Evolutionary conservation across 805 yeast genomes (phyloP).

Genomic region (Maudiozyma barnettii): DNA sequence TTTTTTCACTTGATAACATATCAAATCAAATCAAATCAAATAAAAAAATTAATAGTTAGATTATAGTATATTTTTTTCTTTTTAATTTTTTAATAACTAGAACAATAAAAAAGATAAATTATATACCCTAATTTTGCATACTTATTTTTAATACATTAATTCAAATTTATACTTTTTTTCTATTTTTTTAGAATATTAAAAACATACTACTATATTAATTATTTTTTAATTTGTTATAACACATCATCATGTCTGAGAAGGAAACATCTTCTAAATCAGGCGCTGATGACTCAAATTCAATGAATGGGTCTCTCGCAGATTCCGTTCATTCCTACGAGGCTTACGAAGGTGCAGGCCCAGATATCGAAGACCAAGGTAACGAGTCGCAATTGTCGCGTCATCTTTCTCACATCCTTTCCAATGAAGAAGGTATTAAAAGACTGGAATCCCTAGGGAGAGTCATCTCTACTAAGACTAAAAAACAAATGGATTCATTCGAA

Average conservation of each 20-base stretch:
- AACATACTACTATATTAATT: no score
- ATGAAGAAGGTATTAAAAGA: constrained; percentile 31
- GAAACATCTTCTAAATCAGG: background rate
- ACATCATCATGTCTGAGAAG: constrained; percentile 3
- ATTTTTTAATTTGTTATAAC: no score
- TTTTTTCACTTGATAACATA: no score
- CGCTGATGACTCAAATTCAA: constrained; percentile 2
- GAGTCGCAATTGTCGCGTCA: constrained; percentile 10
- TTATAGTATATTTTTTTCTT: no score
- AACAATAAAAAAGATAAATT: no score
- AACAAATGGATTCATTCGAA: constrained; percentile 37
- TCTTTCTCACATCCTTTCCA: constrained; percentile 25
- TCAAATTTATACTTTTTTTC: no score
- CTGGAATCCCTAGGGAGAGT: constrained; percentile 43
- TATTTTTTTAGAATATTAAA: background rate
- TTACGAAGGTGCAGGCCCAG: background rate
- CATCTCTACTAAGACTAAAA: constrained; percentile 40
- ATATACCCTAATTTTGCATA: background rate
- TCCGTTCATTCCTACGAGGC: constrained; percentile 3
- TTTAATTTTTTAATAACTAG: no score
- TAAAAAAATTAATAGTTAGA: no score
- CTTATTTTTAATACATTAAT: background rate
- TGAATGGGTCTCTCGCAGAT: constrained; percentile 1
- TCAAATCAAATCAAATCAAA: no score
- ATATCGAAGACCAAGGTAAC: constrained; percentile 1